Base-by-base conservation (phyloP, 2,329 filamentous ascomycete genomes). In the Diaporthe eres region DNA sequence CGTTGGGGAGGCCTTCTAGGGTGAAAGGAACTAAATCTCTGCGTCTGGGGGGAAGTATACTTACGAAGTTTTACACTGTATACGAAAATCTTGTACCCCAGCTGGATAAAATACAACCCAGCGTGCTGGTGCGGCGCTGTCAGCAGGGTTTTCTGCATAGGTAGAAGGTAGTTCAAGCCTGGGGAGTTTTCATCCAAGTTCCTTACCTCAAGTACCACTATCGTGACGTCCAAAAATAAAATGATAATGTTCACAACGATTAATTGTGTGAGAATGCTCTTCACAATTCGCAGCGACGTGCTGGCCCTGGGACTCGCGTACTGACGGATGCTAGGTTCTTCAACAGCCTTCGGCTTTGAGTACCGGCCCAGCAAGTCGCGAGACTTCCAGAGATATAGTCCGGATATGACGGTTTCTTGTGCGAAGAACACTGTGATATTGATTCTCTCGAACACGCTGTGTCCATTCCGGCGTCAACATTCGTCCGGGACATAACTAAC, bases 401-500 rank as follows among this genome's bases (percentile, higher is more conserved):
- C 85, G 0, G 87, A 88, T 57, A 88, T 82, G 74, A 88, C 82
- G 61, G 87, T 84, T 75, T 88, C 87, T 77, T 88, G 87, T 19
- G 88, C 75, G 78, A 86, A 87, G 78, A 88, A 88, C 0, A 85
- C 83, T 6, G 86, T 87, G 83, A 88, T 87, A 77, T 88, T 86
- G 53, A 88, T 84, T 78, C 86, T 87, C 78, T 88, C 87, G 81
- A 87, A 78, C 57, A 85, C 79, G 44, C 84, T 84, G 72, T 85
- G 85, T 4, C 79, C 82, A 85, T 84, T 7, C 79, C 82, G n/a
- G 22, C 13, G 49, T 55, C n/a, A 70, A 31, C 17, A 19, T 7
- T 8, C 15, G 34, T 19, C 15, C 5, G 22, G 7, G 60, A 25
- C 6, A 22, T 8, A n/a, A 39, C 4, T 8, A 13, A 7, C 1